Conservation (phyloP, 2,329 filamentous ascomycete species). For the Tolypocladium guangdongense region DNA sequence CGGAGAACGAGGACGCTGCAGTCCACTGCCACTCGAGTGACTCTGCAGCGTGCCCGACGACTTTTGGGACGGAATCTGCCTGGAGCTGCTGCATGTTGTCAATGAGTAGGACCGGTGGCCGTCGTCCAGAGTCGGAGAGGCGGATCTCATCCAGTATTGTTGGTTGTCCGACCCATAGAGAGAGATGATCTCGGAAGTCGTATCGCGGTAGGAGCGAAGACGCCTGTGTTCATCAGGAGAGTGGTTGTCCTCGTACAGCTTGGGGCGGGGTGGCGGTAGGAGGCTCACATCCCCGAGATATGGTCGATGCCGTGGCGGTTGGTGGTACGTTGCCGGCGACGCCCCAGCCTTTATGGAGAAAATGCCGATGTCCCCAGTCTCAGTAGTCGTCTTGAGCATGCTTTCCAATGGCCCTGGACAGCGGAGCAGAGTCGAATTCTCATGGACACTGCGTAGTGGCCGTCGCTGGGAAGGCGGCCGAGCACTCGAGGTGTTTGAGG, state of each 20-base stretch:
- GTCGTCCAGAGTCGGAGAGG: conserved; percentile 32
- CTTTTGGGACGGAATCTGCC: conserved; percentile 32
- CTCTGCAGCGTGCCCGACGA: conserved; percentile 38
- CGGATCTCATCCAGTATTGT: conserved; percentile 29
- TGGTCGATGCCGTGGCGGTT: conserved; percentile 15
- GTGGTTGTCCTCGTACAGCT: conserved; percentile 18
- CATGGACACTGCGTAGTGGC: conserved; percentile 32
- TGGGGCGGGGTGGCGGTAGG: conserved; percentile 15
- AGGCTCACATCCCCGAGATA: conserved; percentile 18
- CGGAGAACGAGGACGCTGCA: conserved; percentile 46
- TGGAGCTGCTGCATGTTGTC: conserved; percentile 39
- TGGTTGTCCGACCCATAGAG: conserved; percentile 43
- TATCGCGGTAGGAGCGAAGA: conserved; percentile 39
- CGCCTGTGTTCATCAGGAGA: conserved; percentile 30
- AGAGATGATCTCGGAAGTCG: conserved; percentile 43
- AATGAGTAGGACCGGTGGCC: conserved; percentile 43
- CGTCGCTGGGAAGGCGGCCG: conserved; percentile 19
- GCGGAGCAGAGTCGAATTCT: conserved; percentile 30
- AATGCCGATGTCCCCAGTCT: conserved; percentile 53
- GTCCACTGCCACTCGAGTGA: conserved; percentile 26
- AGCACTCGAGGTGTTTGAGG: conserved; percentile 6
- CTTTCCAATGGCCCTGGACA: conserved; percentile 47
- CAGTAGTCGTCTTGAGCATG: conserved; percentile 56
- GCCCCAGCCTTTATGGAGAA: conserved; percentile 37
- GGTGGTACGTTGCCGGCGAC: conserved; percentile 20